A percentile compares a stretch with the other conserved stretches of the same genome.
Evolutionary conservation across 495 filamentous ascomycete genomes (phyloP).

Genomic region (Symbiotaphrina buchneri): DNA sequence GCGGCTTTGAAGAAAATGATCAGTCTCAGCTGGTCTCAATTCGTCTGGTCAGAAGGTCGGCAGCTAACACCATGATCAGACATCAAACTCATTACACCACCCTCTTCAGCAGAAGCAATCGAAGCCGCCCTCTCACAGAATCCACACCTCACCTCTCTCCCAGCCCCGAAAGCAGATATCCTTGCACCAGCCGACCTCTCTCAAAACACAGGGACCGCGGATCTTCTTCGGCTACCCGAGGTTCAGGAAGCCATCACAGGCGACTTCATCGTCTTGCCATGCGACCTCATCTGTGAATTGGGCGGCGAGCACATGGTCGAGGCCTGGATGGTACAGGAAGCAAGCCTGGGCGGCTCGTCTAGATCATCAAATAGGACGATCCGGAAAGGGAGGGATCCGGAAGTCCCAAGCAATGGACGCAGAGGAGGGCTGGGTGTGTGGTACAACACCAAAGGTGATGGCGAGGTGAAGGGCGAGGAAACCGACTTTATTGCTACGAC

Average conservation of each 20-base stretch:
- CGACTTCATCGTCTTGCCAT: slow-evolving; percentile 81
- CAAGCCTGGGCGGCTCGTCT: slow-evolving; percentile 30
- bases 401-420: slow-evolving; percentile 23
- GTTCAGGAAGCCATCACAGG: slow-evolving; percentile 45
- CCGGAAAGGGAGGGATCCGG: slow-evolving; percentile 12
- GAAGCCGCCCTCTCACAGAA: slow-evolving; percentile 64
- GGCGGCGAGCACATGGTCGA: slow-evolving; percentile 61
- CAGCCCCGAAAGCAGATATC: slow-evolving; percentile 48
- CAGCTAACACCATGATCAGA: slow-evolving; percentile 23
- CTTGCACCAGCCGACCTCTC: slow-evolving; percentile 49
- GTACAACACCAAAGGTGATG: slow-evolving; percentile 61
- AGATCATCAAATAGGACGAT: too few species aligned
- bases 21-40: too few species aligned
- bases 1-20: too few species aligned
- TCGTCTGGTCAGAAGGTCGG: too few species aligned
- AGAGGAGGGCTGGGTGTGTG: slow-evolving; percentile 68
- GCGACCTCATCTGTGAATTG: slow-evolving; percentile 82
- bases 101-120: slow-evolving; percentile 45
- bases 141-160: slow-evolving; percentile 63
- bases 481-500: slow-evolving; percentile 71
- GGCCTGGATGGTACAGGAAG: slow-evolving; percentile 76
- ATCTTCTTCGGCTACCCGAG: slow-evolving; percentile 66
- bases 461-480: slow-evolving; percentile 64
- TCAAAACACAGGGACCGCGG: slow-evolving; percentile 64
- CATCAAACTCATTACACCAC: slow-evolving; percentile 67